These are phyloP conservation scores for Quercus parvula DNA, from an alignment of 306 rosid species.

Conservation along the genomic window DNA sequence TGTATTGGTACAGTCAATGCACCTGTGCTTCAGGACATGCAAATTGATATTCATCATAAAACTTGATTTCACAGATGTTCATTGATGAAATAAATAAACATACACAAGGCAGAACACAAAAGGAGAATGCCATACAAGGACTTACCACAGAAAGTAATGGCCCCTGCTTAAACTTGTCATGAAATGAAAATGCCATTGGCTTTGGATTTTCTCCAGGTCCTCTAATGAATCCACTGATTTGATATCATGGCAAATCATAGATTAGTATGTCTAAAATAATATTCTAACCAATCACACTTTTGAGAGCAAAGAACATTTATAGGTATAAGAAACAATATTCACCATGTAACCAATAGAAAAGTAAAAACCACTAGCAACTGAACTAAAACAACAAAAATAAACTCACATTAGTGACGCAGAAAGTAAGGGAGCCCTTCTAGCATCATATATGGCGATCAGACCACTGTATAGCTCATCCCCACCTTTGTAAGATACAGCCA, in stretches of 20 bases:
- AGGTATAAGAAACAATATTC: background rate
- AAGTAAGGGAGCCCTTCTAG: constrained; percentile 69
- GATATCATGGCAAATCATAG: constrained; percentile 2
- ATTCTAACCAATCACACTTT: background rate
- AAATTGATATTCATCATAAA: background rate
- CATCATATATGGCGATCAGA: constrained; percentile 82
- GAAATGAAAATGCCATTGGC: constrained; percentile 75
- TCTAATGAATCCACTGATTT: constrained; percentile 83
- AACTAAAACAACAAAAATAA: constrained; percentile 8
- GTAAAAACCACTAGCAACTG: background rate
- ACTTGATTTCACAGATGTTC: background rate
- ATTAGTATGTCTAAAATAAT: constrained; percentile 5
- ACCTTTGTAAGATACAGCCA: constrained; percentile 80
- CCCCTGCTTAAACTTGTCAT: constrained; percentile 85
- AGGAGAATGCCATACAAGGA: constrained; percentile 1
- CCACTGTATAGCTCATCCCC: constrained; percentile 74
- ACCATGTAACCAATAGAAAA: constrained; percentile 5
- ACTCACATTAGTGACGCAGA: constrained; percentile 85
- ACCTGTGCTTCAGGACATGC: background rate
- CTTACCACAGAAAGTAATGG: constrained; percentile 92
- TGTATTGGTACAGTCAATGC: background rate
- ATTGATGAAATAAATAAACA: background rate
- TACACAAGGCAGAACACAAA: background rate
- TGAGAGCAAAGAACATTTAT: background rate
- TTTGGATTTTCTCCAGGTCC: constrained; percentile 91